phyloP scores from a whole-genome alignment of 2,329 filamentous ascomycete species.

The Hymenoscyphus salicellus region DNA sequence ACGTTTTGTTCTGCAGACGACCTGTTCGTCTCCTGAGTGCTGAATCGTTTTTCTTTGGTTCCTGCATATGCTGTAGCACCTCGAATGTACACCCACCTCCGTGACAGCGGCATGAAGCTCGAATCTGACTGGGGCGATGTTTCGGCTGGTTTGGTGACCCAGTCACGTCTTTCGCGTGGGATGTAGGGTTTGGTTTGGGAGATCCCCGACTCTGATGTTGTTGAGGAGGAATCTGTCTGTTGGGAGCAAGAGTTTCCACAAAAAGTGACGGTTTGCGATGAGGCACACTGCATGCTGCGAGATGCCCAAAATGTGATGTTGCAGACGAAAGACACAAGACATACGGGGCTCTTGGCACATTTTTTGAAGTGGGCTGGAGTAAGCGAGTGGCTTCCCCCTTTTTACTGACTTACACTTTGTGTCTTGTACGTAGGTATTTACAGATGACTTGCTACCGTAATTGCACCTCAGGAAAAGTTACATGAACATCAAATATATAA shows the following conservation, averaged over 20 bases:
- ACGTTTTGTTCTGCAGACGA: not conserved
- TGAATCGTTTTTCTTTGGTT: not conserved
- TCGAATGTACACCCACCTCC: not conserved
- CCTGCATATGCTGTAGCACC: constrained; percentile 5
- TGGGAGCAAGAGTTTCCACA: not conserved
- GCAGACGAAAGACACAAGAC: not conserved
- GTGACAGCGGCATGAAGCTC: not conserved
- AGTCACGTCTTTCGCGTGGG: not conserved
- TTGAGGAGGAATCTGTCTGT: not conserved
- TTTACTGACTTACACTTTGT: too few species aligned
- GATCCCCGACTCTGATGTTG: not conserved
- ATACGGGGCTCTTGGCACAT: not conserved
- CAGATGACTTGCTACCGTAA: too few species aligned
- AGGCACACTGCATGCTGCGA: not conserved
- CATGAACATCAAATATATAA: too few species aligned
- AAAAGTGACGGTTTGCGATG: not conserved
- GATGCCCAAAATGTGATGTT: not conserved
- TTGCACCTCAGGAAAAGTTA: too few species aligned
- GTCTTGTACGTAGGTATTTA: too few species aligned
- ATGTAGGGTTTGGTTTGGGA: not conserved
- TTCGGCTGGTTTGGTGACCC: not conserved
- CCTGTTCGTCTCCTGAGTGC: not conserved
- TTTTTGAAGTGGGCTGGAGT: not conserved
- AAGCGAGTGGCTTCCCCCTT: too few species aligned
- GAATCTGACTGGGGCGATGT: not conserved